Evolutionary conservation across 164 flowering plant genomes (phyloP), one percentile per base, ranked within the genome.

Genomic region (Vitis riparia): DNA sequence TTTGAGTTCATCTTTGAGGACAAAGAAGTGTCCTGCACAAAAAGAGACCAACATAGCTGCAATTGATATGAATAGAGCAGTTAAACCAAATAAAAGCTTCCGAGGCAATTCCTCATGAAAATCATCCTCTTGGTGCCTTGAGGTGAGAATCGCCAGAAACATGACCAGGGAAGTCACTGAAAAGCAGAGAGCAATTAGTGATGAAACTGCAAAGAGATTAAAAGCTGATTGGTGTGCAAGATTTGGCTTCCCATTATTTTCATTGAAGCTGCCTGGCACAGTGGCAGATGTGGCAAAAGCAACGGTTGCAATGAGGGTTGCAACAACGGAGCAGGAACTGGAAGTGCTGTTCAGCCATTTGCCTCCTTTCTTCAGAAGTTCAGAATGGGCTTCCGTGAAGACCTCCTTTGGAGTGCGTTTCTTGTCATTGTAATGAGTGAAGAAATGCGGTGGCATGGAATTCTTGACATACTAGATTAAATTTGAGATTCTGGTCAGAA

Each of bases 281-380:
- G 71, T 37, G 6, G 63, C 23, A 2, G 78, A 51, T 1, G 81
- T 69, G 2, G 81, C 73, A 11, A 71, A 78, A n/a, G 81, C 78
- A 1, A 78, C 78, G 0, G 81, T 65, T 2, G 78, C 81, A 14
- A 78, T 65, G 52, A 78, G 78, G 2, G 76, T 76, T 3, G 78
- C 81, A 1, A 75, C 73, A 0, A 75, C 73, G 5, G 78, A 69
- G 73, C 72, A 79, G 4, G 76, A 75, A 8, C 73, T 64, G 0
- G 82, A 66, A 10, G 82, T 79, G 13, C 55, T 72, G 53, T 30
- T 62, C 0, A 75, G 74, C 83, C 83, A 73, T 59, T 76, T 16
- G 9, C 63, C 23, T 8, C 73, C 68, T 1, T 57, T 17, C 47
- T 65, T 19, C 14, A 53, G 17, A 1, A 75, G 59, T 0, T 48